phyloP scores from a whole-genome alignment of 73 alveolate genomes.

The Urostyla sp. region DNA sequence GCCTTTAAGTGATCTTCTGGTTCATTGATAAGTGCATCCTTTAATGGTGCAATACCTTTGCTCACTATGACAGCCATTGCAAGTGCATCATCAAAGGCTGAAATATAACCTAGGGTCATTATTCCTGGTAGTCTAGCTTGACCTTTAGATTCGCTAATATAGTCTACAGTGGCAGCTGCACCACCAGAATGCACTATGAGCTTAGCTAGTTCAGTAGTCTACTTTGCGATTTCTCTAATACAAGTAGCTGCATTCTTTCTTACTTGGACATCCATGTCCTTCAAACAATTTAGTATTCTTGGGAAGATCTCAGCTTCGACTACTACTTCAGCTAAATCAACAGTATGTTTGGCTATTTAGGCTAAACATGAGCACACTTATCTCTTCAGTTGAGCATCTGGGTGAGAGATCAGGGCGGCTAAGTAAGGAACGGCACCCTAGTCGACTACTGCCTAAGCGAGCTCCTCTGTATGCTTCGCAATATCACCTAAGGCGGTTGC shows the following conservation, averaged over 20 bases:
- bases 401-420: conserved; percentile 93
- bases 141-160: conserved; percentile 96
- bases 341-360: conserved; percentile 99
- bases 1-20: conserved; percentile 98
- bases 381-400: conserved; percentile 91
- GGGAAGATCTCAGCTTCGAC: conserved; percentile 99
- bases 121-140: conserved; percentile 97
- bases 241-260: conserved; percentile 99
- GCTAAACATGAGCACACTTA: conserved; percentile 98
- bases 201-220: conserved; percentile 99
- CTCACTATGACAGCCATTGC: conserved; percentile 98
- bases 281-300: conserved; percentile 97
- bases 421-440: conserved; percentile 86
- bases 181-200: conserved; percentile 99
- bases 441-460: conserved; percentile 98
- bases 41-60: conserved; percentile 92
- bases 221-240: conserved; percentile 98
- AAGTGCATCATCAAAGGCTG: conserved; percentile 95
- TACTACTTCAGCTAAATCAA: conserved; percentile 98
- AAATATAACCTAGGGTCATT: conserved; percentile 97
- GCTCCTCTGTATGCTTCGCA: conserved; percentile 98
- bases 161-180: conserved; percentile 97
- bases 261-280: conserved; percentile 94
- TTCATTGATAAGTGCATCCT: conserved; percentile 97
- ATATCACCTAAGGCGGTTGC: conserved; percentile 98